These are phyloP conservation scores for Schoenoplectus triqueter DNA, from an alignment of 202 grass and related monocot genomes.

Conservation along the genomic window DNA sequence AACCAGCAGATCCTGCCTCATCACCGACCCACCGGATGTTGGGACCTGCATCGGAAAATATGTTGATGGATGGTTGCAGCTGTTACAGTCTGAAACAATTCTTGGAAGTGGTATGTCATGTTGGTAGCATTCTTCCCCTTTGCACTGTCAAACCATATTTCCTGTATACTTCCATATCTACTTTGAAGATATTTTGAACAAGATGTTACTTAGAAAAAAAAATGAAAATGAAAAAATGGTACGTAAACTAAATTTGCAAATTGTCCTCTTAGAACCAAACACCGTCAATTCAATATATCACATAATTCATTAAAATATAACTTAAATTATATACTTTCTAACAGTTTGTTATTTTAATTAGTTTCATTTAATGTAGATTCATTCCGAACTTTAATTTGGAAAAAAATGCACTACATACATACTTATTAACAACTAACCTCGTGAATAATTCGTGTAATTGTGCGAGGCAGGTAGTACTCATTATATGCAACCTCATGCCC, in stretches of 20 bases:
- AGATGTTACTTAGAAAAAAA: not conserved
- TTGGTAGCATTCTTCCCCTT: conserved; percentile 75
- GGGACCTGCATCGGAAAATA: conserved; percentile 91
- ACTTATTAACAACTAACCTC: conserved; percentile 42
- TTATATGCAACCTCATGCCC: conserved; percentile 75
- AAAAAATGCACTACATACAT: not conserved
- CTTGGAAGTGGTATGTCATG: conserved; percentile 91
- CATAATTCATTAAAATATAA: not conserved
- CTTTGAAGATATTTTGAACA: not conserved
- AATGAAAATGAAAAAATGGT: not conserved
- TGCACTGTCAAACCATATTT: conserved; percentile 97
- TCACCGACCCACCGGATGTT: conserved; percentile 93
- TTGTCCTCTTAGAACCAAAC: not conserved
- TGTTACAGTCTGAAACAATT: conserved; percentile 90
- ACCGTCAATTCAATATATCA: not conserved
- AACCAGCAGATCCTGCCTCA: conserved; percentile 69
- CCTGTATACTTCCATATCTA: conserved; percentile 76
- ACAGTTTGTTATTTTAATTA: not conserved
- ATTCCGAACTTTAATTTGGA: not conserved
- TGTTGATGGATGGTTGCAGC: conserved; percentile 85
- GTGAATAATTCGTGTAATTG: conserved; percentile 90
- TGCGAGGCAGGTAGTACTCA: conserved; percentile 68
- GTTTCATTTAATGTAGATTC: not conserved
- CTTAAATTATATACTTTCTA: not conserved
- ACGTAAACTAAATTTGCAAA: not conserved